Evolutionary conservation across 2,329 filamentous ascomycete species (phyloP).

Genomic region (Lasiodiplodia hormozganensis): DNA sequence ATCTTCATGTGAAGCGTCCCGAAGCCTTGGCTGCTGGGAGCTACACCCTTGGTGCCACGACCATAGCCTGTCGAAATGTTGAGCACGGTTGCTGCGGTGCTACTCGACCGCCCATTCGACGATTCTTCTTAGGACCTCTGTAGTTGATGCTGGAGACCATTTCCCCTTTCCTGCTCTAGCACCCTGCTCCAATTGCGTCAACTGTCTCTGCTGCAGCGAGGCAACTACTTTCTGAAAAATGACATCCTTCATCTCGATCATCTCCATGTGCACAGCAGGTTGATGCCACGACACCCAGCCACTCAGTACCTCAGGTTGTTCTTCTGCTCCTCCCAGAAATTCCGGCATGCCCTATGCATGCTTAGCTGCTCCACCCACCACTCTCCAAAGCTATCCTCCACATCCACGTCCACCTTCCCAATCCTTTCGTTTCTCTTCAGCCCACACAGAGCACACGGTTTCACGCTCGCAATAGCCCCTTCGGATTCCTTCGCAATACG

Average conservation of each 20-base stretch:
- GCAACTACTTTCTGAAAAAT: not conserved
- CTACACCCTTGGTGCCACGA: constrained; percentile 4
- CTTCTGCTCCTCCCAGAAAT: constrained; percentile 85
- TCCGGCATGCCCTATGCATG: constrained; percentile 79
- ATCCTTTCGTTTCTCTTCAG: constrained; percentile 87
- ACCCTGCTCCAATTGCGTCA: not conserved
- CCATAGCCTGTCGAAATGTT: not conserved
- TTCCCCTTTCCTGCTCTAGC: not conserved
- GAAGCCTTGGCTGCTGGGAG: constrained; percentile 4
- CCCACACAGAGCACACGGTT: constrained; percentile 84
- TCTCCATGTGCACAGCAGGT: constrained; percentile 1
- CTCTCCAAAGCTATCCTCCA: constrained; percentile 92
- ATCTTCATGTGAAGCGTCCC: constrained; percentile 22
- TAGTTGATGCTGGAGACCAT: not conserved
- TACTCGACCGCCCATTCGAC: constrained; percentile 3
- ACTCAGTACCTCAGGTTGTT: constrained; percentile 60
- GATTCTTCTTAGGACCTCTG: not conserved
- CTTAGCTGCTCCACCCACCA: constrained; percentile 83
- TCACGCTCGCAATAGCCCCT: constrained; percentile 74
- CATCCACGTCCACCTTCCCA: constrained; percentile 73
- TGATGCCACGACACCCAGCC: not conserved
- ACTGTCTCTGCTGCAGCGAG: not conserved
- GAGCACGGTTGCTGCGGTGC: constrained; percentile 4
- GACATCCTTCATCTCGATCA: not conserved
- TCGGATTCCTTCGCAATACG: constrained; percentile 66